Evolutionary conservation across 2,329 filamentous ascomycete species (phyloP).

Genomic region (Nigrospora oryzae): DNA sequence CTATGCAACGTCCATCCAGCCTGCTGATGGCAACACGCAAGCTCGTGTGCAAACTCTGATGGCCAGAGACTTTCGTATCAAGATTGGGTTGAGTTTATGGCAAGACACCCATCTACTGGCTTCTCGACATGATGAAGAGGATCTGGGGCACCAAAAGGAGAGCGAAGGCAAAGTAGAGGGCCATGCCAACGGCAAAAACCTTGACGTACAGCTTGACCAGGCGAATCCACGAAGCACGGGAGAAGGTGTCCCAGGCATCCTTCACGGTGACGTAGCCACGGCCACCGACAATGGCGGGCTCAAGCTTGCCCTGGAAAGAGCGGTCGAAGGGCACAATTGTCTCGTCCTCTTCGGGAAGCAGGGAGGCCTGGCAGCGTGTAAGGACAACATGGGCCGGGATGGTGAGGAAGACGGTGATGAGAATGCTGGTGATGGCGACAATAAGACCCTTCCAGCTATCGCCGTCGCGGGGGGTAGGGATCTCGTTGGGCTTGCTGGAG

Average conservation of each 20-base stretch:
- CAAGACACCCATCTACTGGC: no score
- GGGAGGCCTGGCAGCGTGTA: constrained; percentile 76
- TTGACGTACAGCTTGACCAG: constrained; percentile 71
- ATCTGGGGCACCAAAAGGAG: constrained; percentile 44
- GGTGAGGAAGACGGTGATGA: constrained; percentile 53
- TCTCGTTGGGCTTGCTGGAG: constrained; percentile 23
- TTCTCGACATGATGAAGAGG: constrained; percentile 28
- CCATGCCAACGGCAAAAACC: constrained; percentile 49
- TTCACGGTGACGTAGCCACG: constrained; percentile 61
- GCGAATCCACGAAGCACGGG: constrained; percentile 61
- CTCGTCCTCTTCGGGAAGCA: constrained; percentile 73
- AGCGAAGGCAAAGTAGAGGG: constrained; percentile 34
- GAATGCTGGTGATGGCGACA: constrained; percentile 35
- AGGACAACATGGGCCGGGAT: constrained; percentile 72
- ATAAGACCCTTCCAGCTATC: constrained; percentile 37
- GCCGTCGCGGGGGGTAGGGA: constrained; percentile 27
- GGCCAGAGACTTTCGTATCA: no score
- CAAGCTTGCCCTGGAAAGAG: constrained; percentile 68
- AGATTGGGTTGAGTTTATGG: no score
- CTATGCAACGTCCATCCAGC: no score
- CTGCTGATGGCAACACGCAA: no score
- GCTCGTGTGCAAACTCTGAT: no score
- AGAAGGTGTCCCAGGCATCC: constrained; percentile 75
- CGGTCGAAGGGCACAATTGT: constrained; percentile 87
- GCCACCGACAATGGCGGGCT: constrained; percentile 66